Conservation (phyloP, 352 stramenopile species). For the Peronospora belbahrii region DNA sequence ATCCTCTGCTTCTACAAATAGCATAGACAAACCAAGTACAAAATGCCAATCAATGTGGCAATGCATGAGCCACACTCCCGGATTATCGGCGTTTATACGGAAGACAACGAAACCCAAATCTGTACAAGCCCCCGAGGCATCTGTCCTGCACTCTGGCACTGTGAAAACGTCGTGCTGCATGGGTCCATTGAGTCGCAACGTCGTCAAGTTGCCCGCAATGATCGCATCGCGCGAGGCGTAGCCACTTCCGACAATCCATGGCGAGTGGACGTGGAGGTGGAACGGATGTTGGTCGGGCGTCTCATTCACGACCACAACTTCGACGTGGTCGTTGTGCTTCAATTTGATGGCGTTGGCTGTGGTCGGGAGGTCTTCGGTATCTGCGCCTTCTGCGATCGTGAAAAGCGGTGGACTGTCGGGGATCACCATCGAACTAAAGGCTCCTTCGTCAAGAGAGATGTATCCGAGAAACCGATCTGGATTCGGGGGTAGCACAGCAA, state of each 20-base stretch:
- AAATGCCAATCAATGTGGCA: conserved; percentile 50
- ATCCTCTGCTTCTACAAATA: conserved; percentile 36
- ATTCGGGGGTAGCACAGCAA: conserved; percentile 14
- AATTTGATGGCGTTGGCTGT: conserved; percentile 24
- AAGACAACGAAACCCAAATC: conserved; percentile 33
- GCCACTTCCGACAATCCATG: conserved; percentile 32
- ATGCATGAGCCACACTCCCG: conserved; percentile 41
- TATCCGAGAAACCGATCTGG: conserved; percentile 23
- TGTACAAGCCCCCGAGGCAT: conserved; percentile 18
- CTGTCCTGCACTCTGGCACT: conserved; percentile 25
- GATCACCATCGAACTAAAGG: conserved; percentile 26
- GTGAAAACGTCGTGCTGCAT: conserved; percentile 40
- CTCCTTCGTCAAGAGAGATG: conserved; percentile 16
- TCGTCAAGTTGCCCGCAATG: conserved; percentile 14
- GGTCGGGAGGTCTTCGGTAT: conserved; percentile 23
- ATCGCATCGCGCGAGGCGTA: conserved; percentile 14
- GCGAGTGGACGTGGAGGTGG: conserved; percentile 35
- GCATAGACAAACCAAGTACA: conserved; percentile 30
- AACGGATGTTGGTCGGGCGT: conserved; percentile 38
- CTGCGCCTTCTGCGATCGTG: conserved; percentile 22
- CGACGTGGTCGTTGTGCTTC: conserved; percentile 26
- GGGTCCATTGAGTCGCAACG: conserved; percentile 19
- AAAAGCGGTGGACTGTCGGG: conserved; percentile 25
- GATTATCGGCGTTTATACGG: conserved; percentile 36
- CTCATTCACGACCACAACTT: conserved; percentile 37